phyloP scores from a whole-genome alignment of 345 rosid genomes.

The Sapria himalayana region DNA sequence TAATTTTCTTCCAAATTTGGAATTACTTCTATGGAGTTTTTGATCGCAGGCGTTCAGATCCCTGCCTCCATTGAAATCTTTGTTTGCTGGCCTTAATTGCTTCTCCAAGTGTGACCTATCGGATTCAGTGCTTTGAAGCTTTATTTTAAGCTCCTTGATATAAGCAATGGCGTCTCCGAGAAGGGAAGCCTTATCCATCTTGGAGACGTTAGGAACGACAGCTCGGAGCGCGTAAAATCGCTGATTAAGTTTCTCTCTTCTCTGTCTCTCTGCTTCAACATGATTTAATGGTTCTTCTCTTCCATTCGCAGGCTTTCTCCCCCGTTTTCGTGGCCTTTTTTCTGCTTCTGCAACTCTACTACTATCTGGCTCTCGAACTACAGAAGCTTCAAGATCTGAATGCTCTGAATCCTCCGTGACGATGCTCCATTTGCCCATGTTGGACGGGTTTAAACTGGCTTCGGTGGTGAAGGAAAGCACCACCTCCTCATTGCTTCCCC shows the following conservation, averaged over 20 bases:
- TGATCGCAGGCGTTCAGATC: too few species aligned
- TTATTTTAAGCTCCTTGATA: constrained; percentile 60
- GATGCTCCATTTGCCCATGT: constrained; percentile 26
- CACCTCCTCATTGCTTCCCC: constrained; percentile 61
- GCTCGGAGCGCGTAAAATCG: constrained; percentile 70
- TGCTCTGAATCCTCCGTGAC: constrained; percentile 67
- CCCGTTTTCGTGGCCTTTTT: constrained; percentile 69
- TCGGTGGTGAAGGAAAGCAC: constrained; percentile 71
- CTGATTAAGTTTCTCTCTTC: constrained; percentile 92
- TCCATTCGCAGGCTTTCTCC: constrained; percentile 92
- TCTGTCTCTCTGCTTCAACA: constrained; percentile 94
- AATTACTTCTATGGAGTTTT: too few species aligned
- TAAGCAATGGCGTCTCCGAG: constrained; percentile 80
- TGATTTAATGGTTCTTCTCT: constrained; percentile 93
- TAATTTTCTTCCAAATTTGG: constrained; percentile 14
- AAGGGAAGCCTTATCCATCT: constrained; percentile 96
- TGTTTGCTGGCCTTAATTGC: constrained; percentile 32
- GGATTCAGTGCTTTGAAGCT: constrained; percentile 30
- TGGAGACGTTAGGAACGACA: constrained; percentile 83
- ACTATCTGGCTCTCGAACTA: constrained; percentile 45
- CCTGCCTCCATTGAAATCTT: too few species aligned
- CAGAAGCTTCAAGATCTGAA: constrained; percentile 87
- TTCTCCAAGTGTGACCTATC: constrained; percentile 50
- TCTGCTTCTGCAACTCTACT: constrained; percentile 48
- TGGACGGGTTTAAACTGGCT: constrained; percentile 37